Conservation (phyloP, 2,329 filamentous ascomycete genomes). For the Phoma sp. region DNA sequence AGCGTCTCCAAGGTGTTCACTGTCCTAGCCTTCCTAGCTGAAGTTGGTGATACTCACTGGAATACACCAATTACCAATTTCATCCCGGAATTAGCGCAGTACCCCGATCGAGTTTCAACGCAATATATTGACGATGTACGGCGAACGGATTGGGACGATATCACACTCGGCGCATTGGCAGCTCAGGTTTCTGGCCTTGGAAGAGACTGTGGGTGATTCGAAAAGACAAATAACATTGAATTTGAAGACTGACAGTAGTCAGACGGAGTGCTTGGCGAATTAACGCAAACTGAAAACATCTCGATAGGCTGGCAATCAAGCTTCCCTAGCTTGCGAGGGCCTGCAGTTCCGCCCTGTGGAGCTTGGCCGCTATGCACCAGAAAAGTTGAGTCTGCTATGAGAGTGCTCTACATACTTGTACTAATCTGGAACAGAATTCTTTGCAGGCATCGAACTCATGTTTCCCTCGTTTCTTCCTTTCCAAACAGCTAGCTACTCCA, state of each 20-base stretch:
- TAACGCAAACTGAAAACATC: slow-evolving; percentile 30
- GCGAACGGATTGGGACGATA: slow-evolving; percentile 42
- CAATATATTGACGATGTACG: slow-evolving; percentile 31
- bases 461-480: slow-evolving; percentile 45
- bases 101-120: slow-evolving; percentile 2
- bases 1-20: slow-evolving; percentile 53
- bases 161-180: slow-evolving; percentile 44
- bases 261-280: slow-evolving; percentile 33
- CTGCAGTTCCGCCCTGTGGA: slow-evolving; percentile 30
- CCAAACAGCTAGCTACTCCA: slow-evolving; percentile 46
- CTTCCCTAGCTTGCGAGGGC: slow-evolving; percentile 22
- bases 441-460: slow-evolving; percentile 41
- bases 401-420: too few relatives aligned
- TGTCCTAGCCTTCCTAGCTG: slow-evolving; percentile 49
- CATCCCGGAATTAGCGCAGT: slow-evolving; percentile 37
- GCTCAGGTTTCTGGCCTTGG: slow-evolving; percentile 46
- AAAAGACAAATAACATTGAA: too few relatives aligned
- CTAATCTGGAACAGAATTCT: slow-evolving; percentile 40
- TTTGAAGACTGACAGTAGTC: slow-evolving; percentile 47
- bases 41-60: slow-evolving; percentile 47
- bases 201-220: slow-evolving; percentile 34
- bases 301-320: slow-evolving; percentile 21
- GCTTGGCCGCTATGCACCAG: slow-evolving; percentile 32
- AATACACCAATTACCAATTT: slow-evolving; percentile 36
- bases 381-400: slow-evolving; percentile 19